Evolutionary conservation across 73 alveolate species (phyloP).

Genomic region (Blepharisma stoltei): DNA sequence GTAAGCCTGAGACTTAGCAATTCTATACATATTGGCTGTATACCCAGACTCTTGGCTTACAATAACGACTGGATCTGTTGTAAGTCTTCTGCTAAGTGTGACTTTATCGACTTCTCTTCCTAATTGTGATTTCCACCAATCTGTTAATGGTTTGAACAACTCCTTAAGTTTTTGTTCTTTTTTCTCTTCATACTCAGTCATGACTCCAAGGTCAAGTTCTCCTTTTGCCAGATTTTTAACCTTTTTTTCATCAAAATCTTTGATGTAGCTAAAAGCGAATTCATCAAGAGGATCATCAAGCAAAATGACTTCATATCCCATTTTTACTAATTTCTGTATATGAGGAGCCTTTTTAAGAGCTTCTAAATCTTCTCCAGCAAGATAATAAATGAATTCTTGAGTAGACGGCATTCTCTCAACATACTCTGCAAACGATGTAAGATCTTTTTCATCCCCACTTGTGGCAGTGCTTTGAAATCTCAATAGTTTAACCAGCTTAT

Average conservation of each 20-base stretch:
- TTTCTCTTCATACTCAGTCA: slow-evolving; percentile 49
- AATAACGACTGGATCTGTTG: slow-evolving; percentile 73
- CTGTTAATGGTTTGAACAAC: slow-evolving; percentile 84
- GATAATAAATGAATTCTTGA: slow-evolving; percentile 86
- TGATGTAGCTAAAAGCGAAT: slow-evolving; percentile 76
- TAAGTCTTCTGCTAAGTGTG: slow-evolving; percentile 67
- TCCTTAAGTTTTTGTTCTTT: slow-evolving; percentile 78
- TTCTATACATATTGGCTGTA: slow-evolving; percentile 89
- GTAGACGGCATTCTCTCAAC: slow-evolving; percentile 82
- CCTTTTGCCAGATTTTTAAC: slow-evolving; percentile 84
- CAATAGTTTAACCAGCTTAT: slow-evolving; percentile 92
- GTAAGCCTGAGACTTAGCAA: slow-evolving; percentile 87
- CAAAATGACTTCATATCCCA: slow-evolving; percentile 78
- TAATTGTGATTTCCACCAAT: slow-evolving; percentile 79
- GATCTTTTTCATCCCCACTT: slow-evolving; percentile 48
- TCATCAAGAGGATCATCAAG: slow-evolving; percentile 92
- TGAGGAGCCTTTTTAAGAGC: slow-evolving; percentile 81
- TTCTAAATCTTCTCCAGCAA: slow-evolving; percentile 90
- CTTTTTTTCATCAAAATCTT: slow-evolving; percentile 79
- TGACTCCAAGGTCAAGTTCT: slow-evolving; percentile 64
- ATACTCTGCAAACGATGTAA: slow-evolving; percentile 81
- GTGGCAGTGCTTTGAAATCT: slow-evolving; percentile 55
- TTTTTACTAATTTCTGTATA: slow-evolving; percentile 66
- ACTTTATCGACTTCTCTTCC: slow-evolving; percentile 79
- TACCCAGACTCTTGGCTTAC: slow-evolving; percentile 78